A percentile compares a stretch with the other conserved stretches of the same genome.
These are phyloP conservation scores for Coccomyxa sp. DNA, from an alignment of 139 green algal species.

Conservation along the genomic window DNA sequence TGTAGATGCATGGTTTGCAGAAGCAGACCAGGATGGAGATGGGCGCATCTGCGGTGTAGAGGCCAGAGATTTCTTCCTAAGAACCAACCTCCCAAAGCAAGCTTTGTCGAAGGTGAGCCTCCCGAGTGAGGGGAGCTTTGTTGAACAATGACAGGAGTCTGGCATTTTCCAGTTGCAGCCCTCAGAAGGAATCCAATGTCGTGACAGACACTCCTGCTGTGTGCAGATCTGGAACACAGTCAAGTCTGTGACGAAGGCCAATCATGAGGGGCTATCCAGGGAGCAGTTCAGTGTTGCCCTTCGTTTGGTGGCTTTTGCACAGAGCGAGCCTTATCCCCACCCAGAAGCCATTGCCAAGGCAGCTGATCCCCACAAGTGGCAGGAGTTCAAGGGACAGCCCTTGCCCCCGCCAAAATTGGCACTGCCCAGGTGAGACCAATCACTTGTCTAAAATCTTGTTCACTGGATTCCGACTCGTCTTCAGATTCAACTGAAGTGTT, in stretches of 20 bases:
- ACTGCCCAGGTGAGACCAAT: background rate
- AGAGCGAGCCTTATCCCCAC: slow-evolving; percentile 4
- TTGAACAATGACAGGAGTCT: too few species aligned
- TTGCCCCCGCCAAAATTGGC: slow-evolving; percentile 7
- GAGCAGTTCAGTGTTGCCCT: slow-evolving; percentile 38
- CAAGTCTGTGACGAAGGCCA: slow-evolving; percentile 19
- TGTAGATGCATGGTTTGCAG: slow-evolving; percentile 32
- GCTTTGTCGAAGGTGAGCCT: slow-evolving; percentile 29
- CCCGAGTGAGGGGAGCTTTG: background rate
- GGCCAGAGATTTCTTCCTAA: slow-evolving; percentile 40
- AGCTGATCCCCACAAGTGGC: background rate
- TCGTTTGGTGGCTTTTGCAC: slow-evolving; percentile 38
- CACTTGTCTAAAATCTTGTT: background rate
- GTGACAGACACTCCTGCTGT: background rate
- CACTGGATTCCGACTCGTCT: too few species aligned
- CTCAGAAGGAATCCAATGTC: too few species aligned
- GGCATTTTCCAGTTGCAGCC: background rate
- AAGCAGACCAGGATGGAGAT: slow-evolving; percentile 36
- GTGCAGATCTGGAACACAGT: slow-evolving; percentile 36
- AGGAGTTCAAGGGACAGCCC: background rate
- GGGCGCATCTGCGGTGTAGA: slow-evolving; percentile 35
- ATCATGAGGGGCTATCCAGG: slow-evolving; percentile 29
- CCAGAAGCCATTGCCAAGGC: slow-evolving; percentile 3
- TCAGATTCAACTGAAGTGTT: too few species aligned
- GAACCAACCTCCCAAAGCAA: slow-evolving; percentile 20